Evolutionary conservation across 192 early-diverging fungal genomes (phyloP).

Genomic region (Chytriomyces sp.): DNA sequence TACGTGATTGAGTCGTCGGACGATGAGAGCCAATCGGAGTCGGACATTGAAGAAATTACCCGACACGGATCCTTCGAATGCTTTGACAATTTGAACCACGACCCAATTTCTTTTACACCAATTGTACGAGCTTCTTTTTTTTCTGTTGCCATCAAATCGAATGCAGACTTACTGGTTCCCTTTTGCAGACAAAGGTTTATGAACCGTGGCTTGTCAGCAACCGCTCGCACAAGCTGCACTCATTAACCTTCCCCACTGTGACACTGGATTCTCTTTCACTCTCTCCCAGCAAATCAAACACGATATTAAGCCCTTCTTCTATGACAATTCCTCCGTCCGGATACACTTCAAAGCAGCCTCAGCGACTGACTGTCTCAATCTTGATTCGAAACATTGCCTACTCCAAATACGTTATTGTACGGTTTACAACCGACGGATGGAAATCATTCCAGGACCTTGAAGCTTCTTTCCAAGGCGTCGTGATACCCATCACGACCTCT

Average conservation of each 20-base stretch:
- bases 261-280: slow-evolving; percentile 24
- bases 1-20: slow-evolving; percentile 15
- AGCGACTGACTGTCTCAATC: slow-evolving; percentile 69
- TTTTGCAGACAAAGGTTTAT: slow-evolving; percentile 23
- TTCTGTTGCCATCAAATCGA: too few relatives aligned
- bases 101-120: too few relatives aligned
- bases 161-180: too few relatives aligned
- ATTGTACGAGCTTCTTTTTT: too few relatives aligned
- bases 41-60: slow-evolving; percentile 21
- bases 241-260: not conserved
- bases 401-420: slow-evolving; percentile 78
- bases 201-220: slow-evolving; percentile 18
- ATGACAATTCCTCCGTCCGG: not conserved
- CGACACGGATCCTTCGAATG: not conserved
- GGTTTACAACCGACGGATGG: slow-evolving; percentile 87
- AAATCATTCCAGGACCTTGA: slow-evolving; percentile 66
- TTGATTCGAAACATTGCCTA: slow-evolving; percentile 87
- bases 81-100: not conserved
- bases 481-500: slow-evolving; percentile 41
- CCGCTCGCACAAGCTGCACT: not conserved
- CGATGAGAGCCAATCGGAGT: slow-evolving; percentile 14
- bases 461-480: slow-evolving; percentile 68
- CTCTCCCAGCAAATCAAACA: slow-evolving; percentile 16
- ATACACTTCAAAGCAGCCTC: slow-evolving; percentile 53
- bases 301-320: not conserved